Evolutionary conservation across 2,329 filamentous ascomycete genomes (phyloP).

Genomic region (Pseudogymnoascus pannorum): DNA sequence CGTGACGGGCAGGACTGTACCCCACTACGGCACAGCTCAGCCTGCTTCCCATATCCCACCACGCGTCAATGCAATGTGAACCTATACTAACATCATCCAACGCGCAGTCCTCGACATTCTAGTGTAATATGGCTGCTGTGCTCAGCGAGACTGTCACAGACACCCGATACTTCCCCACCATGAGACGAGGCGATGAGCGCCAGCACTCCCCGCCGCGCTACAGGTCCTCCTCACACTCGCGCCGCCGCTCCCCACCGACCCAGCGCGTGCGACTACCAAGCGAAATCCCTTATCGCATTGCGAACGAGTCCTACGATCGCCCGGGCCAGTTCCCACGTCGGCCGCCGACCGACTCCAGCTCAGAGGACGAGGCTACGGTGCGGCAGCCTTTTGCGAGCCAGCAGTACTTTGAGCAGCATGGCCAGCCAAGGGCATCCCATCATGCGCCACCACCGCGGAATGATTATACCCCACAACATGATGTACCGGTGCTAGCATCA

Average conservation of each 20-base stretch:
- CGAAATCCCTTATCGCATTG: background rate
- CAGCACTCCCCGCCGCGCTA: conserved; percentile 34
- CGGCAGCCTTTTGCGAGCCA: conserved; percentile 24
- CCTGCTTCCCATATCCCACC: background rate
- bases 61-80: background rate
- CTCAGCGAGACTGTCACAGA: conserved; percentile 69
- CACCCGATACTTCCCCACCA: conserved; percentile 62
- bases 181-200: conserved; percentile 49
- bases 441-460: conserved; percentile 11
- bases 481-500: conserved; percentile 12
- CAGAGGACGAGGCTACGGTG: conserved; percentile 14
- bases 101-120: conserved; percentile 11
- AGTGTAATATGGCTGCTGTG: conserved; percentile 51
- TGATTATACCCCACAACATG: conserved; percentile 8
- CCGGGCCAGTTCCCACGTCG: conserved; percentile 16
- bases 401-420: conserved; percentile 20
- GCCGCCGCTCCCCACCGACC: conserved; percentile 24
- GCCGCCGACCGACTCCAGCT: conserved; percentile 13
- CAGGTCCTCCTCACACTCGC: conserved; percentile 22
- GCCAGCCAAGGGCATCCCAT: conserved; percentile 12
- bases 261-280: conserved; percentile 13
- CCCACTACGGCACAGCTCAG: background rate
- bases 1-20: background rate
- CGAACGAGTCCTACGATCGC: conserved; percentile 19
- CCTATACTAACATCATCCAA: background rate